Conservation (phyloP, 2,329 filamentous ascomycete genomes). For the Aspergillus piperis region DNA sequence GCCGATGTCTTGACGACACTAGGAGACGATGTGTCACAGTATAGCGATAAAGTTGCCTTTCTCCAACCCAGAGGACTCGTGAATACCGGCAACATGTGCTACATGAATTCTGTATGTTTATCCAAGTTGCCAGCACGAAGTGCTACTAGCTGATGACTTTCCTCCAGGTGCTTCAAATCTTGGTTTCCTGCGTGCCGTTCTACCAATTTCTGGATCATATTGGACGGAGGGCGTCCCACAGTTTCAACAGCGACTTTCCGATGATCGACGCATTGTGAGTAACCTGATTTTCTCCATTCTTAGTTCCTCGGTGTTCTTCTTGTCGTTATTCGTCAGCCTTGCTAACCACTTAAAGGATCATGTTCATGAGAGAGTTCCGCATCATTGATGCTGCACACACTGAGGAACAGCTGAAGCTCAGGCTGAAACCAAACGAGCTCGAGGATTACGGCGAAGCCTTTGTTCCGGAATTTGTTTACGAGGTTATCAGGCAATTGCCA, state of each 20-base stretch:
- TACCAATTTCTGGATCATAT: constrained; percentile 91
- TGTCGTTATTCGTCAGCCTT: not conserved
- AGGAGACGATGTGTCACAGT: constrained; percentile 61
- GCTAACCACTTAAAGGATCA: constrained; percentile 63
- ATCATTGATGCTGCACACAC: constrained; percentile 77
- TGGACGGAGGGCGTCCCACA: constrained; percentile 78
- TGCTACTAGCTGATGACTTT: constrained; percentile 36
- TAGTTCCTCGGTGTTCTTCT: not conserved
- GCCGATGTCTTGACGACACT: constrained; percentile 77
- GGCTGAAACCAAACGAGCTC: constrained; percentile 78
- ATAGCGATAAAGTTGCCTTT: constrained; percentile 69
- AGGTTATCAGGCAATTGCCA: constrained; percentile 81
- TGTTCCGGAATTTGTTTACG: constrained; percentile 91
- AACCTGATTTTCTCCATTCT: not conserved
- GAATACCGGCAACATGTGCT: constrained; percentile 99
- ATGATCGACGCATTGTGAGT: constrained; percentile 89
- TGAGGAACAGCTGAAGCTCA: constrained; percentile 69
- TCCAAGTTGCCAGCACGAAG: not conserved
- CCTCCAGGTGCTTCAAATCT: constrained; percentile 82
- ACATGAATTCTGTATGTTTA: constrained; percentile 92
- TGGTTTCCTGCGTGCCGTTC: constrained; percentile 91
- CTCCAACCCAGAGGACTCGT: constrained; percentile 90
- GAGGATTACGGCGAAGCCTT: constrained; percentile 91
- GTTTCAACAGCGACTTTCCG: constrained; percentile 93
- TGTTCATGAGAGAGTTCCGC: constrained; percentile 92